Base-by-base conservation (phyloP, 2,329 filamentous ascomycete species). In the Chaetomiaceae sp. region DNA sequence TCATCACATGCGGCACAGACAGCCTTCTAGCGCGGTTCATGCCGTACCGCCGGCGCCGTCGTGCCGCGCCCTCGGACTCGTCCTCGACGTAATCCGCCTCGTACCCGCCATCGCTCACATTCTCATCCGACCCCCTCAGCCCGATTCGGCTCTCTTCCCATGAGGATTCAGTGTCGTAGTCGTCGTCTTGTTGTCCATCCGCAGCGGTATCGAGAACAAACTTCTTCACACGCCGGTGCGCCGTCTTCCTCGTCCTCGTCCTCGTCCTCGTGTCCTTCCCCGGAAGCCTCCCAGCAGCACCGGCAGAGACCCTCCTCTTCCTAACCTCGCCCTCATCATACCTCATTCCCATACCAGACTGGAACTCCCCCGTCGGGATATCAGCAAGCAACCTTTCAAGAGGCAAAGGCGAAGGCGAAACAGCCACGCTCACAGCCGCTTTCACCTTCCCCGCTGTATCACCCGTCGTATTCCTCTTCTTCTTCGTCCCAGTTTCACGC, bases 1-100 rank as follows among this genome's bases (percentile, higher is more conserved):
- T 17, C 22, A 19, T 22, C 7, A 4, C 2, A 7, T 22, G 39
- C 3, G 61, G 47, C 9, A 56, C 60, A 17, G 59, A 60, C 8
- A 58, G 43, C 29, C 53, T 47, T 36, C 27, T 52, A 14, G 46
- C 29, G 29, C 12, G 51, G 46, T 22, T 44, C 43, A 17, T 45
- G 27, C 25, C 17, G 2, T 20, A 4, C 19, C 14, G 29, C 8
- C 17, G 37, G 8, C 31, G 22, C 17, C 33, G 11, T 14, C 9
- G 17, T 5, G 34, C 22, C 25, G n/a, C 7, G 4, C 34, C 36
- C 29, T 48, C 40, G 3, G 17, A 23, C 8, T 45, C 39, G 8
- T 54, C 47, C 34, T 47, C 47, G 12, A 34, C 29, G 9, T 33
- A 45, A 17, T 54, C 52, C 7, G 47, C 34, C 17, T 51, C 40